A percentile compares a stretch with the other conserved stretches of the same genome.
Evolutionary conservation across 139 green algal genomes (phyloP).

Genomic region (Chlorella sp.): DNA sequence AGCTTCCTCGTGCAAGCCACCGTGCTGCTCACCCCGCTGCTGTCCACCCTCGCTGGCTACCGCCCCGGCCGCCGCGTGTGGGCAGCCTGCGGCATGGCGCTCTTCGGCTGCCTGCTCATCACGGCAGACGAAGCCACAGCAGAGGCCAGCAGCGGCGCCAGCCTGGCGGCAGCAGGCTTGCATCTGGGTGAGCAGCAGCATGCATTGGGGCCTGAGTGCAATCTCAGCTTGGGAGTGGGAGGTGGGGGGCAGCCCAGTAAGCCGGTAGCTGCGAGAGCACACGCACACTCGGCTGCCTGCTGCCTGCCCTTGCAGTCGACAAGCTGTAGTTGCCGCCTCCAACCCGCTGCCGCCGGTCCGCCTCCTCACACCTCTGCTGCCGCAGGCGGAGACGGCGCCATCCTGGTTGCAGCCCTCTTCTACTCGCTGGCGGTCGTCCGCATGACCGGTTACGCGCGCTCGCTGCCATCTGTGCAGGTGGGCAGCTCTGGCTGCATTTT

Average conservation of each 20-base stretch:
- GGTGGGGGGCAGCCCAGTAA: background rate
- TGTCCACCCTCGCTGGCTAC: constrained; percentile 24
- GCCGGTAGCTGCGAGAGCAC: background rate
- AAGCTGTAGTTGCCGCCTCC: background rate
- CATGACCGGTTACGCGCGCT: constrained; percentile 34
- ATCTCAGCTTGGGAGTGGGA: background rate
- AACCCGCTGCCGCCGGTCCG: background rate
- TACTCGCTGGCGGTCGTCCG: constrained; percentile 47
- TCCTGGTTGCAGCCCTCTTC: constrained; percentile 36
- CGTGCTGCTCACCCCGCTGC: constrained; percentile 40
- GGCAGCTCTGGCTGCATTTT: background rate
- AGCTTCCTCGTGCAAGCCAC: constrained; percentile 55
- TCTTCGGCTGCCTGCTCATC: constrained; percentile 41
- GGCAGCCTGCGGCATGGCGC: constrained; percentile 37
- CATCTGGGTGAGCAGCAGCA: background rate
- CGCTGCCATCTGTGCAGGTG: constrained; percentile 2
- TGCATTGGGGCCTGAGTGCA: background rate
- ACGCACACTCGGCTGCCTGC: background rate
- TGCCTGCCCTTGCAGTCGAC: background rate
- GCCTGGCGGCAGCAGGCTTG: background rate
- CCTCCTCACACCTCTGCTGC: background rate
- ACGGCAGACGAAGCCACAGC: constrained; percentile 25
- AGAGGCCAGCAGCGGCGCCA: background rate
- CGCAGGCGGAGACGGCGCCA: constrained; percentile 24
- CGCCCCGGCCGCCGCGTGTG: constrained; percentile 4